phyloP scores from a whole-genome alignment of 1,284 basidiomycete genomes.

The Sphaerobolus stellatus region DNA sequence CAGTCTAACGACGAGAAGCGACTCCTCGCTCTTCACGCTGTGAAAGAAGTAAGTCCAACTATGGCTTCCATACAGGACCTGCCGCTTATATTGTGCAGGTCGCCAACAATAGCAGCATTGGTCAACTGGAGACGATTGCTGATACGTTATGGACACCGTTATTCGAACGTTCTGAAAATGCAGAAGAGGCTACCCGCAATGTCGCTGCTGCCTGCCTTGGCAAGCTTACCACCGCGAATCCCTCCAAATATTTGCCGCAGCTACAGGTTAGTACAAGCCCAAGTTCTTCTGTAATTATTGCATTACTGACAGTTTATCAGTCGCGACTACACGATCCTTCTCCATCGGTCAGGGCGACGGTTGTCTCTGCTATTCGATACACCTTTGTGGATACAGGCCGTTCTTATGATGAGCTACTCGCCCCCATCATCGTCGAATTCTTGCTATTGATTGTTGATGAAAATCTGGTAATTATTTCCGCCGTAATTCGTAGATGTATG shows the following conservation, averaged over 20 bases:
- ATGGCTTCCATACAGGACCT: neutral
- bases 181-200: slow-evolving; percentile 90
- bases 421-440: slow-evolving; percentile 87
- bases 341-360: slow-evolving; percentile 79
- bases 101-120: slow-evolving; percentile 84
- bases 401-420: slow-evolving; percentile 86
- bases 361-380: slow-evolving; percentile 92
- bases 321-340: slow-evolving; percentile 68
- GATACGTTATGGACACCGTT: slow-evolving; percentile 89
- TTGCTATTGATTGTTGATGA: slow-evolving; percentile 82
- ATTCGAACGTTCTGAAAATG: slow-evolving; percentile 79
- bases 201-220: slow-evolving; percentile 96
- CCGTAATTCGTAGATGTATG: slow-evolving; percentile 8
- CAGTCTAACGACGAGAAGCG: slow-evolving; percentile 76
- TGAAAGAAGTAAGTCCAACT: slow-evolving; percentile 73
- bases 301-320: slow-evolving; percentile 33
- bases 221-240: slow-evolving; percentile 89
- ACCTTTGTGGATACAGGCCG: slow-evolving; percentile 88
- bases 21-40: slow-evolving; percentile 82
- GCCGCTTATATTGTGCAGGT: slow-evolving; percentile 50
- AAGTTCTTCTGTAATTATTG: neutral
- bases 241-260: slow-evolving; percentile 85
- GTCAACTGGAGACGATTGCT: slow-evolving; percentile 81
- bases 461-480: slow-evolving; percentile 70
- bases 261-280: slow-evolving; percentile 63